Evolutionary conservation across 202 grass and related monocot genomes (phyloP).

Genomic region (Schoenoplectus tabernaemontani): DNA sequence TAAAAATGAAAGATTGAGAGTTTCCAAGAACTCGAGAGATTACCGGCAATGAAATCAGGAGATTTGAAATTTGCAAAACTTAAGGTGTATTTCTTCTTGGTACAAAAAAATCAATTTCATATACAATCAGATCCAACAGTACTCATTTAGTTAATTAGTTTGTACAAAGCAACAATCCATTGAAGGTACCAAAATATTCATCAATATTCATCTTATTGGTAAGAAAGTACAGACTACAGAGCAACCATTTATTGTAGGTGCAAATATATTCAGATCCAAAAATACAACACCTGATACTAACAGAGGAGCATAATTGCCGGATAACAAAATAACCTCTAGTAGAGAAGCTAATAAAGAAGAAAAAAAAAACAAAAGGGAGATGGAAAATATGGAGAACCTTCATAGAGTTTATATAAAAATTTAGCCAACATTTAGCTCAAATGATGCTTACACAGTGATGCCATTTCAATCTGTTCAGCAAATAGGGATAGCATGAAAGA

Average conservation of each 20-base stretch:
- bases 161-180: not conserved
- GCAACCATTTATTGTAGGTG: not conserved
- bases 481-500: not conserved
- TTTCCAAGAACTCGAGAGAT: too few relatives aligned
- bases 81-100: not conserved
- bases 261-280: not conserved
- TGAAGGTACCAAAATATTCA: conserved; percentile 2
- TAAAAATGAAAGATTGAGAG: too few relatives aligned
- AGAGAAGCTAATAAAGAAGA: not conserved
- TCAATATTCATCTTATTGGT: not conserved
- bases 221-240: conserved; percentile 1
- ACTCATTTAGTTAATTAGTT: not conserved
- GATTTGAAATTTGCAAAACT: too few relatives aligned
- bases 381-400: not conserved
- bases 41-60: too few relatives aligned
- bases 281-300: not conserved
- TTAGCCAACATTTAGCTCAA: too few relatives aligned
- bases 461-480: conserved; percentile 68
- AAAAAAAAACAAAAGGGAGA: not conserved
- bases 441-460: conserved; percentile 70
- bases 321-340: conserved; percentile 13
- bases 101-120: not conserved
- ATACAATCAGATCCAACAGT: too few relatives aligned
- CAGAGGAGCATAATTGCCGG: not conserved
- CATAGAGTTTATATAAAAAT: not conserved